A percentile compares a stretch with the other conserved stretches of the same genome.
phyloP scores from a whole-genome alignment of 371 early-diverging fungal genomes.

The Blakeslea trispora region DNA sequence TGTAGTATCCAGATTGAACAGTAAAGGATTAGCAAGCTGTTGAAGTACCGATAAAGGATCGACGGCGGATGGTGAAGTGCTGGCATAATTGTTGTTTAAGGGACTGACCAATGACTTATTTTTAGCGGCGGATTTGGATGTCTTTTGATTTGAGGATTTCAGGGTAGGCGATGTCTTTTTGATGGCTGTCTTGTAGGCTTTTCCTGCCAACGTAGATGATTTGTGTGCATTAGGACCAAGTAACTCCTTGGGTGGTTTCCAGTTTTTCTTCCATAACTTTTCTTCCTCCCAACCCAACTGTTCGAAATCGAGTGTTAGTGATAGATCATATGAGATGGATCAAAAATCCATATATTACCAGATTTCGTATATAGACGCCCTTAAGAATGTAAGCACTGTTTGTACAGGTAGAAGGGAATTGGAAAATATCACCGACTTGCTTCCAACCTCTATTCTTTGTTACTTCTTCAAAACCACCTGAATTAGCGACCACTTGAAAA shows the following conservation, averaged over 20 bases:
- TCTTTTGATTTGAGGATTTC: not conserved
- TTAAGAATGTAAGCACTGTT: slow-evolving; percentile 79
- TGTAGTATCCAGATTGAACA: slow-evolving; percentile 7
- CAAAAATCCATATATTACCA: slow-evolving; percentile 27
- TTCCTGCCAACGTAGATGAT: slow-evolving; percentile 32
- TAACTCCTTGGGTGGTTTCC: slow-evolving; percentile 36
- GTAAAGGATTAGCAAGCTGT: slow-evolving; percentile 9
- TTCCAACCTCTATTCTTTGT: slow-evolving; percentile 76
- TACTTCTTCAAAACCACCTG: slow-evolving; percentile 77
- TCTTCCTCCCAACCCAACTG: slow-evolving; percentile 43
- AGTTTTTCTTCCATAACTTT: slow-evolving; percentile 33
- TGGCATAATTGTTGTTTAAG: not conserved
- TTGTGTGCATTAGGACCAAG: slow-evolving; percentile 34
- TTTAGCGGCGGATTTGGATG: not conserved
- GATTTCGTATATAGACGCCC: slow-evolving; percentile 67
- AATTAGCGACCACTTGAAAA: slow-evolving; percentile 61
- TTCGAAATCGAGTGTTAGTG: not conserved
- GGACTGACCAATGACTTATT: not conserved
- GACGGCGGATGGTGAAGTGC: not conserved
- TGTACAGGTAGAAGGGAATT: slow-evolving; percentile 79
- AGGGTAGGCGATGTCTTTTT: slow-evolving; percentile 10
- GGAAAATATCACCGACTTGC: slow-evolving; percentile 65
- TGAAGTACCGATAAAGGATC: not conserved
- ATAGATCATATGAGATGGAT: not conserved
- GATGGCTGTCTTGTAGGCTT: slow-evolving; percentile 14